These are phyloP conservation scores for Sonneratia alba DNA, from an alignment of 345 rosid genomes.

Conservation along the genomic window DNA sequence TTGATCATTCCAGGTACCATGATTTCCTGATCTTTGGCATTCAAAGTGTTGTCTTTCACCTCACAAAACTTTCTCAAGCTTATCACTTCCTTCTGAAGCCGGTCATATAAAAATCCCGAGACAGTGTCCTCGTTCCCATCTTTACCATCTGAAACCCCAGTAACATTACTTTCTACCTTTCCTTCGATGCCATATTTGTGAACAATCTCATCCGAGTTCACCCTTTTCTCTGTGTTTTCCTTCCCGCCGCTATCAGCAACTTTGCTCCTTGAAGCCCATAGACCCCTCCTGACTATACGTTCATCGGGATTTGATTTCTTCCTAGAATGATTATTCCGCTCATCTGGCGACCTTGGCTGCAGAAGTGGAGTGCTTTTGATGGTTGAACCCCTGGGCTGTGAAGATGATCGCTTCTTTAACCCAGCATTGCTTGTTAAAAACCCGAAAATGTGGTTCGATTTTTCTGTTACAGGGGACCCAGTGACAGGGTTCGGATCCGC, in stretches of 20 bases:
- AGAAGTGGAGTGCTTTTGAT: conserved; percentile 31
- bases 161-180: conserved; percentile 14
- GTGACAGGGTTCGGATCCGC: conserved; percentile 14
- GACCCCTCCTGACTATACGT: conserved; percentile 23
- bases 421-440: conserved; percentile 55
- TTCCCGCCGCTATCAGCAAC: conserved; percentile 44
- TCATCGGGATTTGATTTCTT: conserved; percentile 27
- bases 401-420: conserved; percentile 53
- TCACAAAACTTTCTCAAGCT: conserved; percentile 56
- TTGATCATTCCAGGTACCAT: conserved; percentile 33
- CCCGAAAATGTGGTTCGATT: conserved; percentile 53
- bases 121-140: conserved; percentile 41
- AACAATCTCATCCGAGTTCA: conserved; percentile 20
- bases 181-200: conserved; percentile 20
- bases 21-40: conserved; percentile 65
- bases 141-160: conserved; percentile 22
- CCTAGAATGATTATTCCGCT: conserved; percentile 14
- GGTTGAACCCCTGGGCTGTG: conserved; percentile 55
- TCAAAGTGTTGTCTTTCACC: conserved; percentile 46
- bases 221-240: conserved; percentile 42
- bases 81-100: conserved; percentile 76
- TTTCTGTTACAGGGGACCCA: conserved; percentile 39
- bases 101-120: conserved; percentile 85
- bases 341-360: conserved; percentile 31
- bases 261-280: conserved; percentile 52